Percentiles rank a stretch among this genome's conserved stretches.
Evolutionary conservation across 345 rosid genomes (phyloP).

Genomic region (Laguncularia racemosa): DNA sequence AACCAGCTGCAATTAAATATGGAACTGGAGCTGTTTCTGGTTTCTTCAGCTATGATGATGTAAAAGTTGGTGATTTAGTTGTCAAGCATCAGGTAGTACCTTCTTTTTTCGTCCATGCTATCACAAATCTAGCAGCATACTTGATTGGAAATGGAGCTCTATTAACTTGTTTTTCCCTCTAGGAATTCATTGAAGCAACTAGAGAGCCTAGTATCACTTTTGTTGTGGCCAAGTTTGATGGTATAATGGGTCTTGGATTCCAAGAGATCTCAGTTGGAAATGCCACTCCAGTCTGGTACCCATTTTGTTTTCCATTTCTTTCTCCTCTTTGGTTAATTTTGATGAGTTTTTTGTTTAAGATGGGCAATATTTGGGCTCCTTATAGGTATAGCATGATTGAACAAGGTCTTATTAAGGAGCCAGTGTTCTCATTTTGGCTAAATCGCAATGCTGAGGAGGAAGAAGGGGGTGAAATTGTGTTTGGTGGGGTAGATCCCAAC

Average conservation of each 20-base stretch:
- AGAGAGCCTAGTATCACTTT: constrained; percentile 80
- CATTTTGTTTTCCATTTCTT: not conserved
- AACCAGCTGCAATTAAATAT: constrained; percentile 65
- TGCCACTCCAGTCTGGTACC: constrained; percentile 76
- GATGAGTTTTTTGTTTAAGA: not conserved
- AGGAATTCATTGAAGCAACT: constrained; percentile 96
- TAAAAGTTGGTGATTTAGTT: constrained; percentile 54
- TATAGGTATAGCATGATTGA: constrained; percentile 80
- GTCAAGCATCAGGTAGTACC: constrained; percentile 47
- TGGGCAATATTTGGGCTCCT: not conserved
- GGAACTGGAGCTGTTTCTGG: constrained; percentile 67
- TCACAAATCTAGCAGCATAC: not conserved
- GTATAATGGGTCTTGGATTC: constrained; percentile 89
- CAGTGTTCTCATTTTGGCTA: constrained; percentile 85
- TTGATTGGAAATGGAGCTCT: not conserved
- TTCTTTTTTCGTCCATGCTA: not conserved
- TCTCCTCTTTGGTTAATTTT: not conserved
- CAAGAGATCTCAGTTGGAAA: constrained; percentile 83
- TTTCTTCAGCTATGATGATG: constrained; percentile 53
- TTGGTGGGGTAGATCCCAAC: constrained; percentile 75
- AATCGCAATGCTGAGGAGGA: constrained; percentile 65
- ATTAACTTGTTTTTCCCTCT: constrained; percentile 7
- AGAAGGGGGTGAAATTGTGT: constrained; percentile 88
- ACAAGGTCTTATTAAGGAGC: constrained; percentile 74
- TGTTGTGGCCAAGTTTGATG: constrained; percentile 88